phyloP scores from a whole-genome alignment of 2,329 filamentous ascomycete genomes.

The Diaporthe aspalathi region DNA sequence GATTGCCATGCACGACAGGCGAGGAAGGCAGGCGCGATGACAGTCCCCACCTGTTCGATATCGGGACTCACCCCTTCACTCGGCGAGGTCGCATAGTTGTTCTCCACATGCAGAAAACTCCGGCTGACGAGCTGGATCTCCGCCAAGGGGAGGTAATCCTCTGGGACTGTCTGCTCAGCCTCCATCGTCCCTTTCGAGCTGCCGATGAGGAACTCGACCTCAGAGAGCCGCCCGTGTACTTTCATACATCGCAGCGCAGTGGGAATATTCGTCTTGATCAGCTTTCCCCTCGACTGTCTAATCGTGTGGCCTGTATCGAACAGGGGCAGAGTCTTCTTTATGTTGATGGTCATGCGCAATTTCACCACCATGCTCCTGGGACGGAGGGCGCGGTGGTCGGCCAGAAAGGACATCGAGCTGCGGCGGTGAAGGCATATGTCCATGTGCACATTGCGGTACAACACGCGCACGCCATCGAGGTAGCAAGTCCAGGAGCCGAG shows the following conservation, averaged over 20 bases:
- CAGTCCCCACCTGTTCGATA: background rate
- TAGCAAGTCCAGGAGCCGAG: conserved; percentile 28
- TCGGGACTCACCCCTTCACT: background rate
- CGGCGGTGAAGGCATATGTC: background rate
- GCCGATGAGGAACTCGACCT: conserved; percentile 3
- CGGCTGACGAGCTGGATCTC: conserved; percentile 22
- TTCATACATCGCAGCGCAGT: conserved; percentile 33
- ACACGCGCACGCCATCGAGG: conserved; percentile 5
- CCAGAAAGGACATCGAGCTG: conserved; percentile 34
- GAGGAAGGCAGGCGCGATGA: conserved; percentile 31
- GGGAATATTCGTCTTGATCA: conserved; percentile 33
- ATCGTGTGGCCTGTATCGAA: conserved; percentile 28
- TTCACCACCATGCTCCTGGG: conserved; percentile 19
- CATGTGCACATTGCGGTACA: conserved; percentile 27
- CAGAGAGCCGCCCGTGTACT: conserved; percentile 7
- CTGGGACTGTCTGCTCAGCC: background rate
- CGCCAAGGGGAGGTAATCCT: conserved; percentile 30
- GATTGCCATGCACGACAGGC: conserved; percentile 34
- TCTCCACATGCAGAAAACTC: background rate
- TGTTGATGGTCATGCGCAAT: conserved; percentile 17
- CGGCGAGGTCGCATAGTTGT: background rate
- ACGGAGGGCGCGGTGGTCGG: background rate
- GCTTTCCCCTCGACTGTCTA: background rate
- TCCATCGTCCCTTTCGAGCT: background rate
- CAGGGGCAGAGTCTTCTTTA: conserved; percentile 23